These are phyloP conservation scores for Plasmodium falciparum DNA, from an alignment of 169 alveolate species.

Conservation along the genomic window DNA sequence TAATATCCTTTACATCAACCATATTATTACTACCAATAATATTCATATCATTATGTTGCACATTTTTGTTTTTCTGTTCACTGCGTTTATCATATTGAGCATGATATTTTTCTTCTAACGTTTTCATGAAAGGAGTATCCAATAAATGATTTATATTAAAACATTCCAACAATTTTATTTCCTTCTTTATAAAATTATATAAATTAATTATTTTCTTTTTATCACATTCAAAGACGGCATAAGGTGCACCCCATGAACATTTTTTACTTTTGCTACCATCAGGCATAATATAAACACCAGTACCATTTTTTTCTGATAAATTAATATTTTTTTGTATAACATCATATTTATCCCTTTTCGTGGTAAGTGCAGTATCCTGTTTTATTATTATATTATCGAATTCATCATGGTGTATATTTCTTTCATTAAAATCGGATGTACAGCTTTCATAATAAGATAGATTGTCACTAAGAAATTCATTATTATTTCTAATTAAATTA, in stretches of 20 bases:
- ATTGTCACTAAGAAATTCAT: neutral
- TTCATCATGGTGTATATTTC: neutral
- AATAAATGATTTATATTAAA: constrained; percentile 7
- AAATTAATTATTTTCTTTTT: constrained; percentile 7
- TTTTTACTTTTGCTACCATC: constrained; percentile 31
- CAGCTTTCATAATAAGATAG: neutral
- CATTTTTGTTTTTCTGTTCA: neutral
- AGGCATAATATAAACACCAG: constrained; percentile 36
- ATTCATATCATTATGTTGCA: neutral
- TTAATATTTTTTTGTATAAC: constrained; percentile 2
- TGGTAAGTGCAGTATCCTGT: neutral
- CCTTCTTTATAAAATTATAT: constrained; percentile 15
- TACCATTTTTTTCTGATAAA: constrained; percentile 33
- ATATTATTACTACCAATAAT: no score
- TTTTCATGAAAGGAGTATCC: constrained; percentile 30
- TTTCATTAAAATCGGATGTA: neutral
- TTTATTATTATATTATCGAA: neutral
- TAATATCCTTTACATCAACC: no score
- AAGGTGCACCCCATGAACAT: constrained; percentile 55
- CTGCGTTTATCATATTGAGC: neutral
- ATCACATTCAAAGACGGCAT: constrained; percentile 26
- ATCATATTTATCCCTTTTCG: neutral
- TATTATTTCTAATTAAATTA: neutral
- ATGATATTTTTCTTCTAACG: neutral
- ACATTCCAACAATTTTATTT: constrained; percentile 18